Base-by-base conservation (phyloP, 2,329 filamentous ascomycete genomes). In the Trichoderma gracile region DNA sequence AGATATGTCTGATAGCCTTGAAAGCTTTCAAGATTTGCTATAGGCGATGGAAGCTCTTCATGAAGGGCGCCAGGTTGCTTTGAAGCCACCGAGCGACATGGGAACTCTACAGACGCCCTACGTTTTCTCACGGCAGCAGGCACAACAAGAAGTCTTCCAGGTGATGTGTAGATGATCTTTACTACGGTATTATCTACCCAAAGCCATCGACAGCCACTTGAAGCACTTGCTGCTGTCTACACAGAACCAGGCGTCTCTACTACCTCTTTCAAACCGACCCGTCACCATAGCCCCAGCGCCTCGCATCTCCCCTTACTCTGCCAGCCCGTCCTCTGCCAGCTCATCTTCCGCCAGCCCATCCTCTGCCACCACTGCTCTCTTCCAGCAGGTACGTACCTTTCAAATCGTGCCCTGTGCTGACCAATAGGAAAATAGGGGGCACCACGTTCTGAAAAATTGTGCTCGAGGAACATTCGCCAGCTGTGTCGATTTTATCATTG, bases 401-500 rank as follows among this genome's bases (percentile, higher is more conserved):
- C 10, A 12, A 12, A 45, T 5, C 21, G 17, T n/a, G 40, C 45
- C 54, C 45, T 56, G 30, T 45, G 30, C 40, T 25, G 30, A 38
- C 33, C 30, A 17, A 45, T 56, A 38, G 23, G 27, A 42, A 21
- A 56, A 1, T 1, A 5, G 38, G 38, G 38, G 53, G 38, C 23
- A 43, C 25, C 53, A 43, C 38, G 43, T 56, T 43, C 15, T n/a
- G 38, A 42, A 42, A 55, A 25, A 14, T 42, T 1, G 17, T n/a
- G 21, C 42, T 55, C 19, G 14, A 10, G n/a, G 38, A 54, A 55
- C 8, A 5, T 38, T 21, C 27, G 52, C 52, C 52, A 55, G 17
- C 52, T 55, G 52, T 38, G 21, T n/a, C 52, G 21, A 43, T 43
- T 55, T 56, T 56, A 3, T 45, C 7, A 45, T 45, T 56, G 40